Percentiles rank a stretch among this genome's conserved stretches.
Conservation (phyloP, 2,329 filamentous ascomycete species). For the Hypomyces rosellus region DNA sequence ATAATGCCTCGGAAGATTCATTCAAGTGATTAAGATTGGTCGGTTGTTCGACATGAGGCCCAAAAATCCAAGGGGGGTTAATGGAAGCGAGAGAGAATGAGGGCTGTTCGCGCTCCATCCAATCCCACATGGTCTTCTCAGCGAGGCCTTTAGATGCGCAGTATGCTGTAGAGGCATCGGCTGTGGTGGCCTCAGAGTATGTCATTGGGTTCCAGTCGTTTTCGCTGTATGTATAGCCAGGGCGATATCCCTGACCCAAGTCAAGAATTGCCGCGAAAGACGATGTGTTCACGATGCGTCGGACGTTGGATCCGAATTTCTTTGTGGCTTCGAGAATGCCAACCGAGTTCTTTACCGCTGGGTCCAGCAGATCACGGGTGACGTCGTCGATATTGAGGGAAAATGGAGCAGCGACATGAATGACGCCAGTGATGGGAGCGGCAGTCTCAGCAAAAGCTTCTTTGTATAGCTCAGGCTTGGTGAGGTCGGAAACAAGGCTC, state of each 20-base stretch:
- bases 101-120: conserved; percentile 22
- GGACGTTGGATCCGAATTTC: conserved; percentile 44
- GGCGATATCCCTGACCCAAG: conserved; percentile 29
- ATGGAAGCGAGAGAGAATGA: conserved; percentile 57
- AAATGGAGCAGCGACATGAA: conserved; percentile 71
- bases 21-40: conserved; percentile 12
- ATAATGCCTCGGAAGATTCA: conserved; percentile 15
- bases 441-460: conserved; percentile 34
- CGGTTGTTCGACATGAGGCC: conserved; percentile 40
- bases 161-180: conserved; percentile 17
- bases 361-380: conserved; percentile 44
- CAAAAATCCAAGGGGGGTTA: conserved; percentile 57
- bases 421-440: conserved; percentile 57
- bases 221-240: conserved; percentile 23
- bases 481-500: conserved; percentile 65
- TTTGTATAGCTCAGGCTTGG: conserved; percentile 62
- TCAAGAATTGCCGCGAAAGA: conserved; percentile 40
- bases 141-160: conserved; percentile 45
- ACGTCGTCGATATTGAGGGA: conserved; percentile 55
- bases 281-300: conserved; percentile 53
- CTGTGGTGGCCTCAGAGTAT: conserved; percentile 14
- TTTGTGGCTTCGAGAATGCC: conserved; percentile 44
- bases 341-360: conserved; percentile 47
- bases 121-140: conserved; percentile 59
- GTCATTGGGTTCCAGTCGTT: conserved; percentile 25